These are phyloP conservation scores for Claviceps humidiphila DNA, from an alignment of 2,329 filamentous ascomycete genomes.

Conservation along the genomic window DNA sequence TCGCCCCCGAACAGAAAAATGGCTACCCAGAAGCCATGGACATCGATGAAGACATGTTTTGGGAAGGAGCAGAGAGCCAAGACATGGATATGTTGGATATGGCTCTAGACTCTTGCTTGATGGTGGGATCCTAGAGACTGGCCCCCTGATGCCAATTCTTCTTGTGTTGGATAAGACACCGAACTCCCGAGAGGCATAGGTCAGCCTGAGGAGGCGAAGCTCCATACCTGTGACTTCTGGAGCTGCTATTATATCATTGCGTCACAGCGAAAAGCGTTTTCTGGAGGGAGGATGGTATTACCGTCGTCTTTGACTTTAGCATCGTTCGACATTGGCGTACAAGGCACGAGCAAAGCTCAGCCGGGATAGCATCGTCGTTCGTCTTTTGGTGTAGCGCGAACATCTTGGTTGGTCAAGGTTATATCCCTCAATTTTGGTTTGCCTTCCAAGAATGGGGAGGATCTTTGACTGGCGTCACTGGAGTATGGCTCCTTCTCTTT, in stretches of 20 bases:
- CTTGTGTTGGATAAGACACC: not conserved
- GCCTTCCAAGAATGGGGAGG: not conserved
- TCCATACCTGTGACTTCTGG: not conserved
- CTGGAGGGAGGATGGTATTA: not conserved
- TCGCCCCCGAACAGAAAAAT: conserved; percentile 28
- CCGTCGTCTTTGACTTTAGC: conserved; percentile 2
- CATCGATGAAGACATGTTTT: conserved; percentile 42
- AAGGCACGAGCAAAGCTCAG: not conserved
- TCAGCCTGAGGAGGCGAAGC: not conserved
- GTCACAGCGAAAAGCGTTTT: not conserved
- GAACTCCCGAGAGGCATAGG: not conserved
- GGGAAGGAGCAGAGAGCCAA: conserved; percentile 44
- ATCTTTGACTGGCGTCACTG: conserved; percentile 2
- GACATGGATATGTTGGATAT: conserved; percentile 41
- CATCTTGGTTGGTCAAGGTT: not conserved
- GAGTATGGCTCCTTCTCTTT: not conserved
- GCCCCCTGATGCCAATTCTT: not conserved
- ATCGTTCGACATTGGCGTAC: conserved; percentile 2
- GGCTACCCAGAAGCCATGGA: conserved; percentile 46
- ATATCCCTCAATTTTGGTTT: not conserved
- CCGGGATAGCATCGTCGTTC: not conserved
- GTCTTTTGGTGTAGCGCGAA: not conserved
- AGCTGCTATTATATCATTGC: not conserved
- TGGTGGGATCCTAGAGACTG: conserved; percentile 25
- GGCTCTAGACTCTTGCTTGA: conserved; percentile 43